A percentile compares a stretch with the other conserved stretches of the same genome.
These are phyloP conservation scores for Solanum microdontum DNA, from an alignment of 257 asterid species.

Conservation along the genomic window DNA sequence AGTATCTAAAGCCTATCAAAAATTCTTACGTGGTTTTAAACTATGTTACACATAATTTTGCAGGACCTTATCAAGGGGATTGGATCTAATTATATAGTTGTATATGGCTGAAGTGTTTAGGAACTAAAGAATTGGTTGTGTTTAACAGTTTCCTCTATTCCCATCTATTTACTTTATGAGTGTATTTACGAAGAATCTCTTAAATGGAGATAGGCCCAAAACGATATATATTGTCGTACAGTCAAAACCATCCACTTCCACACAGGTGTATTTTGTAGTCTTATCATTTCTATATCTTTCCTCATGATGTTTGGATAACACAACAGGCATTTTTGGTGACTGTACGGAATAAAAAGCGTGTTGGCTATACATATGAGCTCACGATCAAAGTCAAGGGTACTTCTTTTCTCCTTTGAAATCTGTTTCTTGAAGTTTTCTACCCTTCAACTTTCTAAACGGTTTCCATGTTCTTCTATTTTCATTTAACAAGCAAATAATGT, in stretches of 20 bases:
- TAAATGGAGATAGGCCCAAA: neutral
- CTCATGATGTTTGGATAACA: neutral
- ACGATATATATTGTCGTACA: neutral
- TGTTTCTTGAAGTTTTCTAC: neutral
- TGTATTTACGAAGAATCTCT: neutral
- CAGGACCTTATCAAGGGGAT: neutral
- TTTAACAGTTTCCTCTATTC: neutral
- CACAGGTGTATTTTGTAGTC: neutral
- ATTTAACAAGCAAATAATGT: neutral
- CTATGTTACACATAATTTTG: neutral
- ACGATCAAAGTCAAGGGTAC: slow-evolving; percentile 65
- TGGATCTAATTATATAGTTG: neutral
- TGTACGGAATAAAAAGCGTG: slow-evolving; percentile 89
- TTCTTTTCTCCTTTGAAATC: neutral
- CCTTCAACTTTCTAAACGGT: neutral
- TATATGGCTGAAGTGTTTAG: neutral
- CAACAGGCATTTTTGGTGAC: slow-evolving; percentile 77
- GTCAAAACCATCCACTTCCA: neutral
- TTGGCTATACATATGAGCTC: slow-evolving; percentile 86
- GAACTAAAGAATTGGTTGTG: neutral
- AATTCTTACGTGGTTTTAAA: neutral
- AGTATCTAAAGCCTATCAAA: neutral
- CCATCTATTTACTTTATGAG: neutral
- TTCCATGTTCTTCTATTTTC: neutral
- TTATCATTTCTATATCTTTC: neutral